Evolutionary conservation across 1,284 basidiomycete genomes (phyloP), one percentile per base, ranked within the genome.

Genomic region (Austropuccinia psidii): DNA sequence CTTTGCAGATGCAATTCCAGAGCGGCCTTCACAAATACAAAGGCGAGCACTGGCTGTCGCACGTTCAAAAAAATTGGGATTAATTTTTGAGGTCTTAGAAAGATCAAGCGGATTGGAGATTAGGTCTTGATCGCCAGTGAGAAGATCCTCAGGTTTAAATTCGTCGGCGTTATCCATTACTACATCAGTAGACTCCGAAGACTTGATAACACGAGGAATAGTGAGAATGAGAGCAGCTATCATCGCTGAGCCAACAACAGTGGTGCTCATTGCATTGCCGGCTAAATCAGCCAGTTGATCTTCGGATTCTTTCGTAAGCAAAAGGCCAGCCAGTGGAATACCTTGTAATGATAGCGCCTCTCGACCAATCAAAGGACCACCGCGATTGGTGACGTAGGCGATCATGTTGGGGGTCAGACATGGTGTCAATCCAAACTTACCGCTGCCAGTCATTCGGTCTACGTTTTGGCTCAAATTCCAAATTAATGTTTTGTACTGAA

Each of bases 381-480:
- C 94, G 64, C 93, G 91, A 78, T 90, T 93, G 35, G 94, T 93
- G 78, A 96, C 89, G 80, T 93, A 97, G 0, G 94, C 91, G 76
- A 97, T 97, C 90, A 96, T 96, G 41, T 90, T 89, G 0, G 93
- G 93, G 0, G 93, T 97, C 21, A 97, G 85, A 80, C 93, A 97
- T 0, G 91, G 91, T 74, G 89, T 91, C 57, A 95, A 90, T 8
- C 93, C 93, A 1, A 88, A 84, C 80, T 88, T 88, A 74, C 85
- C 87, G 0, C 90, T 88, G 4, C 90, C 90, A 47, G 89, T 91
- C 50, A 90, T 90, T 17, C 93, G 87, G 61, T 81, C 81, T 31
- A 97, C 94, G 77, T 97, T 97, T 81, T 97, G 93, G 4, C 91
- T 94, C n/a, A 97, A 84, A 81, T 97, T 97, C 94, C 93, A 97